phyloP scores from a whole-genome alignment of 2,329 filamentous ascomycete genomes.

The Calonectria naviculata region DNA sequence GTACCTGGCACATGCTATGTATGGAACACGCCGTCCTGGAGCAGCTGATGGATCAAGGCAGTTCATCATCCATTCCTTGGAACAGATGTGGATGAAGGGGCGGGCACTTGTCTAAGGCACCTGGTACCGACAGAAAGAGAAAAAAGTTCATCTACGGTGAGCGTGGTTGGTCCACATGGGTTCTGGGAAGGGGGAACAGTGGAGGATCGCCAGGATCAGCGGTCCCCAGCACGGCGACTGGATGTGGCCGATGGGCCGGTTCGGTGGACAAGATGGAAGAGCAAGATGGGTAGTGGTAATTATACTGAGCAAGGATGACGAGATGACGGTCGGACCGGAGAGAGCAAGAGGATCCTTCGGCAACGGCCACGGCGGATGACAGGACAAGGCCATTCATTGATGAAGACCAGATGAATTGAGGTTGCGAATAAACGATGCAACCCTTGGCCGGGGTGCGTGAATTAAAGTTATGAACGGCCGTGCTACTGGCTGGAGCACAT shows the following conservation, averaged over 20 bases:
- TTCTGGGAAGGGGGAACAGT: background rate
- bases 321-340: background rate
- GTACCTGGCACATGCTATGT: slow-evolving; percentile 35
- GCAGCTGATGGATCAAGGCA: slow-evolving; percentile 26
- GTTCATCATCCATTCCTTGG: background rate
- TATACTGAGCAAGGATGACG: background rate
- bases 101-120: background rate
- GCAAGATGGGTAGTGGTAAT: background rate
- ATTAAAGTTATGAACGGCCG: slow-evolving; percentile 5
- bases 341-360: background rate
- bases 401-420: background rate
- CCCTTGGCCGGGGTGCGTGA: background rate
- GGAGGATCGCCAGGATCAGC: slow-evolving; percentile 13
- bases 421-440: slow-evolving; percentile 2
- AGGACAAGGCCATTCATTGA: background rate
- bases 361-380: background rate
- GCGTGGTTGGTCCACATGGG: slow-evolving; percentile 11
- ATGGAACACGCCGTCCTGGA: slow-evolving; percentile 30
- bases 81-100: background rate
- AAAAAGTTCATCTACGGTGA: background rate
- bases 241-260: background rate
- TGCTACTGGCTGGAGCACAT: background rate
- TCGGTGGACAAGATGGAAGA: background rate
- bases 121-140: background rate
- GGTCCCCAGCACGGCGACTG: background rate